Evolutionary conservation across 2,329 filamentous ascomycete species (phyloP).

Genomic region (Talaromyces sp.): DNA sequence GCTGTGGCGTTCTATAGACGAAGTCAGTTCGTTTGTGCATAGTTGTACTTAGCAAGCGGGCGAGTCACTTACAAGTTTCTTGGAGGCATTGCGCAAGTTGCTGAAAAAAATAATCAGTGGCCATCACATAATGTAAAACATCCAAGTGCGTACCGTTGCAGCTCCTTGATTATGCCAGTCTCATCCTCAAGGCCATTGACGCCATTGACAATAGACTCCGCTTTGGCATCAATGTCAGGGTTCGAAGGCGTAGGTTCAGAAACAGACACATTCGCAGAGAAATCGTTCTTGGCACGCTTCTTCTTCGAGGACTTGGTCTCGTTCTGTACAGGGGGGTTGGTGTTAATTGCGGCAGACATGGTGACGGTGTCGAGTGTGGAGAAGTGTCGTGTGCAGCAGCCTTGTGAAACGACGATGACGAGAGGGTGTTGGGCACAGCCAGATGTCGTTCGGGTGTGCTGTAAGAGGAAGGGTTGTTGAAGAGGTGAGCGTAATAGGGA

Average conservation of each 20-base stretch:
- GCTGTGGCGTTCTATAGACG: slow-evolving; percentile 51
- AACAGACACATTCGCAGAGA: slow-evolving; percentile 46
- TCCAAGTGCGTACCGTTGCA: slow-evolving; percentile 69
- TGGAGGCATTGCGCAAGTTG: slow-evolving; percentile 85
- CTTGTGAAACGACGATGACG: not conserved
- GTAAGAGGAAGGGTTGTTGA: not conserved
- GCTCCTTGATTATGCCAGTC: slow-evolving; percentile 77
- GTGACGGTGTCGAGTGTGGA: slow-evolving; percentile 21
- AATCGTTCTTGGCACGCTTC: slow-evolving; percentile 52
- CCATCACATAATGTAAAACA: not conserved
- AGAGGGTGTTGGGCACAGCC: not conserved
- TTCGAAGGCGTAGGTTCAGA: slow-evolving; percentile 23
- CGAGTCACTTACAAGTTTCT: slow-evolving; percentile 74
- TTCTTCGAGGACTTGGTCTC: slow-evolving; percentile 65
- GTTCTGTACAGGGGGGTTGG: slow-evolving; percentile 60
- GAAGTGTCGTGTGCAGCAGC: slow-evolving; percentile 7
- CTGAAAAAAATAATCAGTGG: slow-evolving; percentile 44
- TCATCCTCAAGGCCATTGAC: slow-evolving; percentile 51
- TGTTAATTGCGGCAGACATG: slow-evolving; percentile 63
- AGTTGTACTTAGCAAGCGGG: not conserved
- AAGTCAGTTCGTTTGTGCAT: not conserved
- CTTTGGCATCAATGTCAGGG: slow-evolving; percentile 23
- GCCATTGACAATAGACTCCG: slow-evolving; percentile 50
- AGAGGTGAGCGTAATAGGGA: not conserved
- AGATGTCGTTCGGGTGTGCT: not conserved